Base-by-base conservation (phyloP, 2,329 filamentous ascomycete species). In the Beauveria bassiana region DNA sequence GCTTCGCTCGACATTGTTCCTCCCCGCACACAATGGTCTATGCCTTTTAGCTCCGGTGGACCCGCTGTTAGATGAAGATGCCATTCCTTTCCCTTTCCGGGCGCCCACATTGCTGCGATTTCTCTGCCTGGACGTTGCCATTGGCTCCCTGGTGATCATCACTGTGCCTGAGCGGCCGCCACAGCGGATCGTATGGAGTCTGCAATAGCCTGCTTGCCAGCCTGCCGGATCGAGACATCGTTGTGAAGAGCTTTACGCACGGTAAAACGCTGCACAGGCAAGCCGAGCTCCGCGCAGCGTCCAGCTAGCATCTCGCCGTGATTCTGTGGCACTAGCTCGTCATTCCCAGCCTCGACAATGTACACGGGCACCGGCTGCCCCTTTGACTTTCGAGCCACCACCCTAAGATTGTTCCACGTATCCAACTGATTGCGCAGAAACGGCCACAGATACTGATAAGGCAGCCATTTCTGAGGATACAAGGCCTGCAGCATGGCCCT, bases 391-490 rank as follows among this genome's bases (percentile, higher is more conserved):
- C 62, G 65, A 62, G 66, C 73, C 68, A 86, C 77, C 31, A 70
- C 58, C 3, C 71, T 75, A 34, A 86, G 65, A 64, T 85, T 85
- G 59, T 73, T 69, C 74, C 73, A 80, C 65, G 77, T 84, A 65
- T 86, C 80, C 42, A 86, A 73, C 46, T 83, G 81, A 63, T 81
- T 92, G 66, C 88, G 80, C 12, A 93, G 77, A 68, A 93, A 92
- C 0, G 87, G 87, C 78, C 85, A 85, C 0, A 93, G 78, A 69
- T 93, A 86, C 52, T 83, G 82, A 70, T 93, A 93, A 0, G 90
- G 90, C 7, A 93, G 76, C 88, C 89, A 93, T 66, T 83, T 89
- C 67, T 92, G 88, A 1, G 89, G 89, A 68, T 93, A 93, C 3
- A 93, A 72, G 1, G 83, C 85, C 47, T 82, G 75, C 6, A 93